These are phyloP conservation scores for Gryganskiella cystojenkinii DNA, from an alignment of 192 early-diverging fungal genomes.

Conservation along the genomic window DNA sequence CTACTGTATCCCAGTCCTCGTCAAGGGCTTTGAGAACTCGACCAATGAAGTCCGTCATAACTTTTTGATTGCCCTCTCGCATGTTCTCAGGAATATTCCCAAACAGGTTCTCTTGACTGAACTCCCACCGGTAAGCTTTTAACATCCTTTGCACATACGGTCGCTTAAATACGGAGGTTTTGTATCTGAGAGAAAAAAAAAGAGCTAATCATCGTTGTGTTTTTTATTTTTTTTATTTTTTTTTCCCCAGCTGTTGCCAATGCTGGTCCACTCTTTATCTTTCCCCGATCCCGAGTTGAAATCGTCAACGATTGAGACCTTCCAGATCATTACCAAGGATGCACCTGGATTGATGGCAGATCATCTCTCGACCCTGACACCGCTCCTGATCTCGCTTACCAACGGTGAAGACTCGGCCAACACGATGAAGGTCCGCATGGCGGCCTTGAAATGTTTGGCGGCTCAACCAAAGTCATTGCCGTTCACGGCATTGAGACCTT, in stretches of 20 bases:
- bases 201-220: neutral
- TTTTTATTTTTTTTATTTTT: slow-evolving; percentile 6
- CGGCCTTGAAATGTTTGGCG: slow-evolving; percentile 76
- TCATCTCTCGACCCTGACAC: slow-evolving; percentile 59
- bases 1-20: slow-evolving; percentile 76
- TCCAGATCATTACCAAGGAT: slow-evolving; percentile 78
- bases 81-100: slow-evolving; percentile 83
- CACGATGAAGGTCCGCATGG: slow-evolving; percentile 71
- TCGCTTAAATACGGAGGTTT: neutral
- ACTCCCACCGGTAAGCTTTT: slow-evolving; percentile 71
- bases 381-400: slow-evolving; percentile 52
- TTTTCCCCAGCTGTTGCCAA: slow-evolving; percentile 71
- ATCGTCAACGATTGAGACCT: slow-evolving; percentile 79
- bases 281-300: slow-evolving; percentile 74
- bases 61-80: slow-evolving; percentile 85
- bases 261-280: slow-evolving; percentile 80
- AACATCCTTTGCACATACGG: neutral
- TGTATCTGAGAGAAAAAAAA: neutral
- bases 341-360: slow-evolving; percentile 71
- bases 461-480: slow-evolving; percentile 72
- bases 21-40: slow-evolving; percentile 62
- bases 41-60: slow-evolving; percentile 68
- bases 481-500: slow-evolving; percentile 68
- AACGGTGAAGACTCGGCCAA: slow-evolving; percentile 47
- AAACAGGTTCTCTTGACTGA: slow-evolving; percentile 86